These are phyloP conservation scores for Aspergillus hancockii DNA, from an alignment of 495 filamentous ascomycete species.

Conservation along the genomic window DNA sequence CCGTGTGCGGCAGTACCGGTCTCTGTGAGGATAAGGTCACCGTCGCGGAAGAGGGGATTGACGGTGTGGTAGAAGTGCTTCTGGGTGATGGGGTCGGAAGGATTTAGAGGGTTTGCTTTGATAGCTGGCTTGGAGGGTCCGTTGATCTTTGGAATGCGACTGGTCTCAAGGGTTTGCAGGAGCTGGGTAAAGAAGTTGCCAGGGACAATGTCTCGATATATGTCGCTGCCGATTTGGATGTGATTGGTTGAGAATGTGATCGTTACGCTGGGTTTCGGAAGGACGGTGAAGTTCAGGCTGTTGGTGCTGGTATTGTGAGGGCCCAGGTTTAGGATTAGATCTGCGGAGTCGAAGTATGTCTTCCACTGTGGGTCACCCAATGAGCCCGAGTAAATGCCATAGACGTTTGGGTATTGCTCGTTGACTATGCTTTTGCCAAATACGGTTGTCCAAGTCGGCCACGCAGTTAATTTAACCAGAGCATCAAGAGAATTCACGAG, in stretches of 20 bases:
- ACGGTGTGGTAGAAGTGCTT: conserved; percentile 19
- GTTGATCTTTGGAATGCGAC: not conserved
- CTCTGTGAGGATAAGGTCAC: conserved; percentile 37
- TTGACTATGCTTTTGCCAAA: conserved; percentile 36
- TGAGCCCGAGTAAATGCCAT: conserved; percentile 26
- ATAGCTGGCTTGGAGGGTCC: not conserved
- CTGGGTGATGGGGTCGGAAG: conserved; percentile 20
- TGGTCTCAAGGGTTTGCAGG: not conserved
- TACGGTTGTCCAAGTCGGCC: conserved; percentile 30
- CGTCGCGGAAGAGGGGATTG: conserved; percentile 25
- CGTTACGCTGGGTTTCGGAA: conserved; percentile 16
- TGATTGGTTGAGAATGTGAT: conserved; percentile 17
- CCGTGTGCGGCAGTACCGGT: conserved; percentile 36
- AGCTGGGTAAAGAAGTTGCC: conserved; percentile 1
- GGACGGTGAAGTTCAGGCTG: conserved; percentile 22
- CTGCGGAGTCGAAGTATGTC: conserved; percentile 21
- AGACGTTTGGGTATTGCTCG: conserved; percentile 31
- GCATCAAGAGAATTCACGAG: conserved; percentile 24
- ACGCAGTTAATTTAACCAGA: conserved; percentile 24
- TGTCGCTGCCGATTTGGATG: conserved; percentile 14
- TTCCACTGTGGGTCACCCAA: conserved; percentile 3
- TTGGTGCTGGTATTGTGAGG: conserved; percentile 30
- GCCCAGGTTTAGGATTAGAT: conserved; percentile 34
- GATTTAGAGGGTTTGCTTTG: not conserved
- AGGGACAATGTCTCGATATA: conserved; percentile 17